Conservation (phyloP, 2,329 filamentous ascomycete genomes). For the Penicillium nordicum region DNA sequence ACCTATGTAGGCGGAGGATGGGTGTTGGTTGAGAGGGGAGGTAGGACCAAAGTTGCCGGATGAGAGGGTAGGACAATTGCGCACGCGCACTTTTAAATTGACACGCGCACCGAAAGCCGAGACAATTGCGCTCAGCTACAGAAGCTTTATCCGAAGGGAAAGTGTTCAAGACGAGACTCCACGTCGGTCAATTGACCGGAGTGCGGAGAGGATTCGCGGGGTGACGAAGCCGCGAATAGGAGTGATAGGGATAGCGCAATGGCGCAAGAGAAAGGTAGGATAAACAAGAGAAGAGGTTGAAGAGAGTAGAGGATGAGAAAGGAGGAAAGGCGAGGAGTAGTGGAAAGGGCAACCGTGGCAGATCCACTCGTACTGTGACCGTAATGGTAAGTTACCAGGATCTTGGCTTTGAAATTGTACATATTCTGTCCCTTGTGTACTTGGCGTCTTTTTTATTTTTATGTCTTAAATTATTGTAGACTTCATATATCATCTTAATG, state of each 20-base stretch:
- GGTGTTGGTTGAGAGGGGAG: background rate
- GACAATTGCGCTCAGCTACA: background rate
- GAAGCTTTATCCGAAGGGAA: conserved; percentile 1
- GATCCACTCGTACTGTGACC: conserved; percentile 14
- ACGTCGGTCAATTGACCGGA: conserved; percentile 3
- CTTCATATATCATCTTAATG: background rate
- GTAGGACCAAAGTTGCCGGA: background rate
- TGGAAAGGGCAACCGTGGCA: conserved; percentile 22
- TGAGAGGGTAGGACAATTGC: background rate
- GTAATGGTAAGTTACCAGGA: conserved; percentile 11
- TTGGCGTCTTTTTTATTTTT: background rate
- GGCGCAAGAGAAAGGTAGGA: conserved; percentile 3
- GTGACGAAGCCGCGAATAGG: background rate
- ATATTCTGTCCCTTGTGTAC: background rate
- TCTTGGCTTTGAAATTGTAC: background rate
- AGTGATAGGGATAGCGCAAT: conserved; percentile 6
- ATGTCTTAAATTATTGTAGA: background rate
- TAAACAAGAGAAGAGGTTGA: conserved; percentile 9
- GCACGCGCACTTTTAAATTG: conserved; percentile 1
- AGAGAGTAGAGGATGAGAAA: conserved; percentile 15
- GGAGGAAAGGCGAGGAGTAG: conserved; percentile 19
- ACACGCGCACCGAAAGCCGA: background rate
- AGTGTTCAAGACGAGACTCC: background rate
- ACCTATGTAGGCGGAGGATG: background rate
- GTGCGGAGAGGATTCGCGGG: conserved; percentile 2